A percentile compares a stretch with the other conserved stretches of the same genome.
These are phyloP conservation scores for Jamesozyma spencerorum DNA, from an alignment of 805 yeast species.

Conservation along the genomic window DNA sequence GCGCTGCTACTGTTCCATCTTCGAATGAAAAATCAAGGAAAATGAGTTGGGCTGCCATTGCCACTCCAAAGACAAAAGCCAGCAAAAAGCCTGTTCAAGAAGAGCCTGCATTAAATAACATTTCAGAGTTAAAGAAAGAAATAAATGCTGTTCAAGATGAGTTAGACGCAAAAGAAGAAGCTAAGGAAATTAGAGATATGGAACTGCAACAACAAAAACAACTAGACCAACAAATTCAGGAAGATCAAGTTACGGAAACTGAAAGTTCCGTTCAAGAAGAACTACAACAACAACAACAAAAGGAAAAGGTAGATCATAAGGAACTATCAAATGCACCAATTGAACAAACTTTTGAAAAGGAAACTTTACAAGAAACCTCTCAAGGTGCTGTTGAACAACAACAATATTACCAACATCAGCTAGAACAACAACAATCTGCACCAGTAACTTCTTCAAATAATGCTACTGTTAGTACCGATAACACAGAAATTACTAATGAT, in stretches of 20 bases:
- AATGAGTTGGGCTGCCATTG: conserved; percentile 64
- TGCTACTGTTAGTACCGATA: conserved; percentile 4
- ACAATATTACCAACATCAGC: conserved; percentile 2
- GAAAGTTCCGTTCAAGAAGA: conserved; percentile 4
- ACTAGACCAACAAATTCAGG: conserved; percentile 7
- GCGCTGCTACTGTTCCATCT: neutral
- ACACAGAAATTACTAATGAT: conserved; percentile 17
- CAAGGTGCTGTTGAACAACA: conserved; percentile 5
- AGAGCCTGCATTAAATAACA: conserved; percentile 22
- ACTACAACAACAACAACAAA: conserved; percentile 3
- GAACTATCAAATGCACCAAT: conserved; percentile 4
- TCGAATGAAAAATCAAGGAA: conserved; percentile 15
- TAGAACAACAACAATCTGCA: neutral
- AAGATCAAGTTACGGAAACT: conserved; percentile 5
- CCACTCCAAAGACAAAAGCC: conserved; percentile 41
- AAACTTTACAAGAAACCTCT: conserved; percentile 3
- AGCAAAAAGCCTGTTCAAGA: conserved; percentile 21
- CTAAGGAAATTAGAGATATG: too few species aligned
- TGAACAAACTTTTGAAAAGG: conserved; percentile 7
- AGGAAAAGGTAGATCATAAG: conserved; percentile 4
- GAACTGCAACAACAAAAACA: conserved; percentile 3
- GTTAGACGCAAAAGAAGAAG: conserved; percentile 9
- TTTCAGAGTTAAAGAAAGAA: conserved; percentile 31
- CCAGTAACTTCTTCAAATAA: neutral
- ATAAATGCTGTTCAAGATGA: conserved; percentile 15